A percentile compares a stretch with the other conserved stretches of the same genome.
Evolutionary conservation across 1,139 yeast genomes (phyloP).

Genomic region (Protomyces inundatus): DNA sequence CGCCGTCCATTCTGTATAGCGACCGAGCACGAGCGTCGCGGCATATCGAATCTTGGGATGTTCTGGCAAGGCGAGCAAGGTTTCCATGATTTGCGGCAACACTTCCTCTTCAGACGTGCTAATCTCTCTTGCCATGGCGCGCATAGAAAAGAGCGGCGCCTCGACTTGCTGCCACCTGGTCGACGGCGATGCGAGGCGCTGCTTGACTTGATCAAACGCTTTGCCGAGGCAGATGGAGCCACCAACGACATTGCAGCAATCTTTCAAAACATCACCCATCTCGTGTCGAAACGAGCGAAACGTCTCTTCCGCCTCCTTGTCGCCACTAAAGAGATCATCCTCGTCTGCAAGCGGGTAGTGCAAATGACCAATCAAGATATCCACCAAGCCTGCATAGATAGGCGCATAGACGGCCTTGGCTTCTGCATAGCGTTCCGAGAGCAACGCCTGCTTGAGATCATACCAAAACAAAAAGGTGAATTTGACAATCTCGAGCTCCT

Average conservation of each 20-base stretch:
- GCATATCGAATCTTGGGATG: conserved; percentile 86
- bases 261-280: conserved; percentile 93
- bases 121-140: conserved; percentile 94
- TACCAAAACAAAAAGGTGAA: conserved; percentile 94
- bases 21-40: conserved; percentile 83
- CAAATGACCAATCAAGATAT: conserved; percentile 64
- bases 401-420: conserved; percentile 57
- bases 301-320: conserved; percentile 81
- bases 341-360: conserved; percentile 54
- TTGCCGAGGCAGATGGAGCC: conserved; percentile 59
- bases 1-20: conserved; percentile 94
- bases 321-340: conserved; percentile 48
- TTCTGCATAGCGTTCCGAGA: conserved; percentile 57
- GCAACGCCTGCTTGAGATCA: conserved; percentile 63
- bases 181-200: conserved; percentile 39
- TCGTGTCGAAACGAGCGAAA: conserved; percentile 91
- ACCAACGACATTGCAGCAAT: conserved; percentile 88
- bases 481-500: conserved; percentile 81
- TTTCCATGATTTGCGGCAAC: conserved; percentile 72
- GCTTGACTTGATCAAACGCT: conserved; percentile 52
- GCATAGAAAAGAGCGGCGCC: conserved; percentile 81
- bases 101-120: conserved; percentile 60
- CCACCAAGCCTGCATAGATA: conserved; percentile 59
- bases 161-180: conserved; percentile 78
- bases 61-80: conserved; percentile 67